Percentiles rank a stretch among this genome's conserved stretches.
Conservation (phyloP, 225 moss, liverwort and hornwort species). For the Climacium dendroides region DNA sequence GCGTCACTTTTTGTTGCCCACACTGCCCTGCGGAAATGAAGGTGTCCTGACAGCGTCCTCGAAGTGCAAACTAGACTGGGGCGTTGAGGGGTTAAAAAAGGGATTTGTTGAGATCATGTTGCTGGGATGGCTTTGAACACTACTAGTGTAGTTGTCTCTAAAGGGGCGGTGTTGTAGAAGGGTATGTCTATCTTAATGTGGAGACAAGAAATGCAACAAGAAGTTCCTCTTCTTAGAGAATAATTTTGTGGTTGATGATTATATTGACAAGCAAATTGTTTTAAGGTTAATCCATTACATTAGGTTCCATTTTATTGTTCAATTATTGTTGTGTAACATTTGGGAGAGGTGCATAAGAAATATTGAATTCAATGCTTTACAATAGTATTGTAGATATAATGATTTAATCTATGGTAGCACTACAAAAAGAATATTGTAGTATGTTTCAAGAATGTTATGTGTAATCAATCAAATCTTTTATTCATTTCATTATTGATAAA, state of each 20-base stretch:
- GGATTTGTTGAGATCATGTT: background rate
- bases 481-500: background rate
- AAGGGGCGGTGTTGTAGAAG: fast-evolving
- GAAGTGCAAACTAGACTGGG: too few relatives aligned
- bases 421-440: background rate
- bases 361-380: background rate
- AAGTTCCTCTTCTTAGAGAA: background rate
- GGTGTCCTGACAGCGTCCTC: too few relatives aligned
- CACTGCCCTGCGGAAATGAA: too few relatives aligned
- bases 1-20: too few relatives aligned
- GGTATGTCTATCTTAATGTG: background rate
- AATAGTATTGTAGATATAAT: background rate
- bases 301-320: too few relatives aligned
- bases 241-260: background rate
- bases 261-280: fast-evolving
- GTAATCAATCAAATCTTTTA: background rate
- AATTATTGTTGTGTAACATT: background rate
- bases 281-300: background rate
- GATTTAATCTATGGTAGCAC: background rate
- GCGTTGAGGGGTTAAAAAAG: too few relatives aligned
- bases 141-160: background rate
- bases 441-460: background rate
- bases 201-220: background rate
- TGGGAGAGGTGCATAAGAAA: background rate
- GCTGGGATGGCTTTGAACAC: fast-evolving